phyloP scores from a whole-genome alignment of 192 early-diverging fungal genomes.

The Coemansia sp. region DNA sequence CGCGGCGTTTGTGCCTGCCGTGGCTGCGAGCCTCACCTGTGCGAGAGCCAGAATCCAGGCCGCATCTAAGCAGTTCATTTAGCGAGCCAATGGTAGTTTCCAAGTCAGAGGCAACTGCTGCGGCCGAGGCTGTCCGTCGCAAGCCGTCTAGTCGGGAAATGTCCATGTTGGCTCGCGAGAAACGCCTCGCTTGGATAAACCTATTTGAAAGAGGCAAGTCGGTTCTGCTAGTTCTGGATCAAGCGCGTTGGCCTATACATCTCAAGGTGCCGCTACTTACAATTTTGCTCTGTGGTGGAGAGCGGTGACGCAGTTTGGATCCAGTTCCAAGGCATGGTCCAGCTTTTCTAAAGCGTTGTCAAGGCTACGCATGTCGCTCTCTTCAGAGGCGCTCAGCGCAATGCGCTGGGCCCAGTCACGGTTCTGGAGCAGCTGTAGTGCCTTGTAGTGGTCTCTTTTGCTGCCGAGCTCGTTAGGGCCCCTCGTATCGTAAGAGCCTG shows the following conservation, averaged over 20 bases:
- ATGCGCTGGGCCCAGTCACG: conserved; percentile 24
- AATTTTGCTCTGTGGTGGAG: conserved; percentile 10
- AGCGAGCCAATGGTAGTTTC: background rate
- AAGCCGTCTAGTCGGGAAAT: conserved; percentile 1
- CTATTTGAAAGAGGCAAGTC: background rate
- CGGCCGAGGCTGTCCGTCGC: background rate
- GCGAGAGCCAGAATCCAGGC: background rate
- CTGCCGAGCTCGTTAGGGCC: background rate
- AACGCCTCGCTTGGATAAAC: background rate
- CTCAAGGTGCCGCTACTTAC: conserved; percentile 12
- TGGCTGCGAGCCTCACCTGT: background rate
- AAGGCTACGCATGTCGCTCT: background rate
- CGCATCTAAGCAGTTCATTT: background rate
- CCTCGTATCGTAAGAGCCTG: background rate
- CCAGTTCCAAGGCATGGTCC: conserved; percentile 13
- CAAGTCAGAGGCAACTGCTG: background rate
- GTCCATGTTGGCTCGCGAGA: conserved; percentile 5
- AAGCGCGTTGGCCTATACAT: background rate
- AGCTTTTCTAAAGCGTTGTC: conserved; percentile 11
- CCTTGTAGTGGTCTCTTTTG: background rate
- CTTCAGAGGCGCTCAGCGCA: conserved; percentile 15
- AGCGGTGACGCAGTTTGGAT: conserved; percentile 13
- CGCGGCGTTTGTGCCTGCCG: background rate
- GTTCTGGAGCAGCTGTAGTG: conserved; percentile 19
- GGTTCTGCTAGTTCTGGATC: background rate